Evolutionary conservation across 495 filamentous ascomycete genomes (phyloP).

Genomic region (Lindgomyces ingoldianus): DNA sequence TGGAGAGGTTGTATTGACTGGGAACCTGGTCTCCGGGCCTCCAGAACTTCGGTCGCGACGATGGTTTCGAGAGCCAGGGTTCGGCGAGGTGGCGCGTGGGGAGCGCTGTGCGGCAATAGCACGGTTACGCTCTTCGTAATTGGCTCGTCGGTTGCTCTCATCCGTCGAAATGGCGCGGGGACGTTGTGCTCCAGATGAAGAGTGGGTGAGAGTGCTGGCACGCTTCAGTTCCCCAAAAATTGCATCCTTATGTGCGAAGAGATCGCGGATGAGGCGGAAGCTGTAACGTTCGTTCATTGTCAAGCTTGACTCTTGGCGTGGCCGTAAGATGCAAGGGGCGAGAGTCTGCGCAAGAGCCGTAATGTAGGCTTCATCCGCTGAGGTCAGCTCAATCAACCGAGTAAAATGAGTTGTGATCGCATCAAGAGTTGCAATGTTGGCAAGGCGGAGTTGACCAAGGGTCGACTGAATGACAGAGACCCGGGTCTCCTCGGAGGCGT

Average conservation of each 20-base stretch:
- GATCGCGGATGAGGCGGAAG: slow-evolving; percentile 87
- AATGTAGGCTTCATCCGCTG: slow-evolving; percentile 86
- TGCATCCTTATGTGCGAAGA: slow-evolving; percentile 88
- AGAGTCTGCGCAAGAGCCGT: slow-evolving; percentile 73
- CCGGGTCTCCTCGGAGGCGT: slow-evolving; percentile 65
- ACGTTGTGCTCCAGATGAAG: slow-evolving; percentile 47
- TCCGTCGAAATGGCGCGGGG: slow-evolving; percentile 91
- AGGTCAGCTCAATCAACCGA: slow-evolving; percentile 92
- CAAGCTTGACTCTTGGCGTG: slow-evolving; percentile 78
- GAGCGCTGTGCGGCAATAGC: slow-evolving; percentile 66
- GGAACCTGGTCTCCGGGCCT: slow-evolving; percentile 67
- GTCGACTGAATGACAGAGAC: slow-evolving; percentile 94
- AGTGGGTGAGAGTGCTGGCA: slow-evolving; percentile 31
- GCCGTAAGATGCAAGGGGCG: slow-evolving; percentile 84
- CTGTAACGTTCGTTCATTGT: slow-evolving; percentile 94
- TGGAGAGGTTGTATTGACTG: slow-evolving; percentile 63
- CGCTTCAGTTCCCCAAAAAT: slow-evolving; percentile 98
- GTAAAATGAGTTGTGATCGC: slow-evolving; percentile 98
- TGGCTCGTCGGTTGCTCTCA: slow-evolving; percentile 89
- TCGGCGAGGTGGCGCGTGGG: slow-evolving; percentile 45
- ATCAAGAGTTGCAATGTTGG: slow-evolving; percentile 97
- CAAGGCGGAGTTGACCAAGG: slow-evolving; percentile 87
- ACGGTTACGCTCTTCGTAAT: slow-evolving; percentile 88
- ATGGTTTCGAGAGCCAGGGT: slow-evolving; percentile 69
- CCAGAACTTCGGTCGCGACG: slow-evolving; percentile 71